Conservation (phyloP, 495 filamentous ascomycete genomes). For the Ramalina intermedia region DNA sequence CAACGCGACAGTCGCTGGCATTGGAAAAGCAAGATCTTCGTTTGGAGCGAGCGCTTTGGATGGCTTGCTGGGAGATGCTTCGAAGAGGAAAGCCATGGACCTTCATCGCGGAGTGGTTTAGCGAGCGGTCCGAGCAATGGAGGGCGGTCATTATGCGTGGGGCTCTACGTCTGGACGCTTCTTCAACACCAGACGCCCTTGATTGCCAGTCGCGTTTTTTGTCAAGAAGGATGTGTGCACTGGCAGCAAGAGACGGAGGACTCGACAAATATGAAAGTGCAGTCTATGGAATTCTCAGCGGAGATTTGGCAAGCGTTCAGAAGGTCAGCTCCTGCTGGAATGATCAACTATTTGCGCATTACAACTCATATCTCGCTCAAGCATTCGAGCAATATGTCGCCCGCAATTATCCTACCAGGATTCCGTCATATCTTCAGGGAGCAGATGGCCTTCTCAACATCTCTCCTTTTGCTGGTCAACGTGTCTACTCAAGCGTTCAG, state of each 20-base stretch:
- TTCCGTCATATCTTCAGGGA: conserved; percentile 23
- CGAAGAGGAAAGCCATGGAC: conserved; percentile 58
- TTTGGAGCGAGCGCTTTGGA: conserved; percentile 77
- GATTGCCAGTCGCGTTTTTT: conserved; percentile 34
- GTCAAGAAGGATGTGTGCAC: conserved; percentile 74
- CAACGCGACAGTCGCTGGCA: conserved; percentile 55
- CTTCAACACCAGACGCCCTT: background rate
- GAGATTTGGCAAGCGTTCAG: conserved; percentile 62
- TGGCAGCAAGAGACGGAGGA: conserved; percentile 51
- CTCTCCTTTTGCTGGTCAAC: conserved; percentile 38
- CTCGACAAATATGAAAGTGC: conserved; percentile 69
- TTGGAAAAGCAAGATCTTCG: conserved; percentile 69
- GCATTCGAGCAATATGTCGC: conserved; percentile 51
- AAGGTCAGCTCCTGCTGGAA: conserved; percentile 71
- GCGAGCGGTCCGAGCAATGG: conserved; percentile 69
- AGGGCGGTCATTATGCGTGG: conserved; percentile 57
- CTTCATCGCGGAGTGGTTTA: conserved; percentile 67
- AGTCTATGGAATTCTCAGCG: conserved; percentile 77
- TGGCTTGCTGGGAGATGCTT: conserved; percentile 78
- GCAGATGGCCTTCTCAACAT: conserved; percentile 39
- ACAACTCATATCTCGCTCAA: conserved; percentile 63
- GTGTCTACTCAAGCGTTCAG: conserved; percentile 29
- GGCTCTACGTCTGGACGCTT: conserved; percentile 5
- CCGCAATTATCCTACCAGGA: conserved; percentile 27
- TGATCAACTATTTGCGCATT: conserved; percentile 79